Evolutionary conservation across 2,329 filamentous ascomycete genomes (phyloP), one percentile per base, ranked within the genome.

Genomic region (Amauroascus verrucosus): DNA sequence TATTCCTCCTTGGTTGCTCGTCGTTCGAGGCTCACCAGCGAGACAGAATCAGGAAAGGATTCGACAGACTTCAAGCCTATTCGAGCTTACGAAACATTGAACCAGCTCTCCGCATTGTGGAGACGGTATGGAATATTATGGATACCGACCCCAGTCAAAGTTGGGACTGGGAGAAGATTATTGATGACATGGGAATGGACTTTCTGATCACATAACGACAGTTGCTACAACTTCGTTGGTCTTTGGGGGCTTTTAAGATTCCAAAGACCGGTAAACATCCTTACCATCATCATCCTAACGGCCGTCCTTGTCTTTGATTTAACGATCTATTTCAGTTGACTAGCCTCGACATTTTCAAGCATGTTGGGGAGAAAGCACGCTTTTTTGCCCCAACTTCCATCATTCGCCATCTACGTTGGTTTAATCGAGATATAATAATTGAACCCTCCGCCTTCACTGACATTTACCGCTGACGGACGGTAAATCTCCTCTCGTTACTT

Each of bases 101-200:
- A 46, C 74, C 75, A 51, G 79, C 80, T 2, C 72, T 76, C 56
- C 71, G 72, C 53, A 75, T 82, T 7, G 78, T 83, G 16, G 68
- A 77, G 52, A 73, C 70, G 54, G 71, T 83, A 18, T 83, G 80
- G 80, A 70, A 74, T 54, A 68, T 79, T 51, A 83, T 83, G 79
- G 79, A 82, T 58, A 70, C 67, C 16, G 72, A 72, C 0, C 76
- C 76, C 48, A 72, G 75, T 54, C 75, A 80, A 53, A 77, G 75
- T 52, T 83, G 80, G 80, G 79, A 83, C 63, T 83, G 79, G 79
- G 80, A 83, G 65, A 76, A 70, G 56, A 78, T 82, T 55, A 80
- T 82, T 57, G 68, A 73, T 46, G 71, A 73, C 48, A 77, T 79
- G 67, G 75, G 77, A 18, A 80, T 78, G 74, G 79, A 83, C 60